Evolutionary conservation across 2,329 filamentous ascomycete species (phyloP).

Genomic region (Cercospora sp.): DNA sequence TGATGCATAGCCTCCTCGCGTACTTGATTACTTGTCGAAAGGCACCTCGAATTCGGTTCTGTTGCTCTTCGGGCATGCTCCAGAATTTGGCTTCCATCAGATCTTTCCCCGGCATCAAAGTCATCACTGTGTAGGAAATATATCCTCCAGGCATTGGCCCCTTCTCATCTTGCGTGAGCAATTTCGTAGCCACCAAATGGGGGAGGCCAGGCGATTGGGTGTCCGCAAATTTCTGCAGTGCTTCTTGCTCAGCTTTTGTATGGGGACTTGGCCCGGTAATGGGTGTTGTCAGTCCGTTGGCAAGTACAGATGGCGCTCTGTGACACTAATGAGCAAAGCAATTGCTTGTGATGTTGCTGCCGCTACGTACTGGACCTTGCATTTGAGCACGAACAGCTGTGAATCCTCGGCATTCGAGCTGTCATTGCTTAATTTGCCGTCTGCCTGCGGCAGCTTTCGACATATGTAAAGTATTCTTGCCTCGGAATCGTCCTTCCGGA

Average conservation of each 20-base stretch:
- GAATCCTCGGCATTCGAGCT: slow-evolving; percentile 2
- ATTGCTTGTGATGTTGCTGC: not conserved
- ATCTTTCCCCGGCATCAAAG: slow-evolving; percentile 31
- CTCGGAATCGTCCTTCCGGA: slow-evolving; percentile 35
- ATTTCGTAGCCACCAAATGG: slow-evolving; percentile 31
- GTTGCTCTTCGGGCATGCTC: slow-evolving; percentile 26
- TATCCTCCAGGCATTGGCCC: slow-evolving; percentile 34
- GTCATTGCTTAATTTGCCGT: not conserved
- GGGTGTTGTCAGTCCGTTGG: slow-evolving; percentile 28
- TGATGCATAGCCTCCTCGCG: not conserved
- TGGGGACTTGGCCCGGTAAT: slow-evolving; percentile 30
- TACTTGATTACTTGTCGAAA: slow-evolving; percentile 32
- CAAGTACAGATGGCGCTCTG: slow-evolving; percentile 32
- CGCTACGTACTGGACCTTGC: slow-evolving; percentile 35
- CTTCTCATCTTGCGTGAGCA: slow-evolving; percentile 23
- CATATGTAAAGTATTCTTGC: slow-evolving; percentile 35
- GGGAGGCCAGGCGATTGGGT: slow-evolving; percentile 25
- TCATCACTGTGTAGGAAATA: slow-evolving; percentile 36
- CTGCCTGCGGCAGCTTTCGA: not conserved
- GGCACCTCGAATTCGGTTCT: slow-evolving; percentile 28
- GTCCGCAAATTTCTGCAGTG: slow-evolving; percentile 29
- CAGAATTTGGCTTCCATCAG: slow-evolving; percentile 36
- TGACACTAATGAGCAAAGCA: not conserved
- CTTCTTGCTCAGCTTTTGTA: slow-evolving; percentile 32
- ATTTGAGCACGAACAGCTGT: slow-evolving; percentile 32